Percentiles rank a stretch among this genome's conserved stretches.
Evolutionary conservation across 1,284 basidiomycete genomes (phyloP).

Genomic region (Trichosporon asahii): DNA sequence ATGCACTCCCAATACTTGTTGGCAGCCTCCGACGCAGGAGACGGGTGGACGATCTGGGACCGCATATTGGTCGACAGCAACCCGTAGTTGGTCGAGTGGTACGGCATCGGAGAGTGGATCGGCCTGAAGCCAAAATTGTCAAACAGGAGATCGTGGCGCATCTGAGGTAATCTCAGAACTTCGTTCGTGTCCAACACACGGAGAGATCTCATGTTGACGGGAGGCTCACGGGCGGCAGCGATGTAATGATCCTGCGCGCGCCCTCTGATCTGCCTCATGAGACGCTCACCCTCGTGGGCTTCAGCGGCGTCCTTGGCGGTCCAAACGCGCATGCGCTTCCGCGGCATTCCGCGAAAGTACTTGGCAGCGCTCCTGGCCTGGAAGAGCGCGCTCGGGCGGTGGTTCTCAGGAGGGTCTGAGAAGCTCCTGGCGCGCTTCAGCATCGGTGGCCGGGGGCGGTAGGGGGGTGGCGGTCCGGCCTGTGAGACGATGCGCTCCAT

Average conservation of each 20-base stretch:
- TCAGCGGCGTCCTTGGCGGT: constrained; percentile 23
- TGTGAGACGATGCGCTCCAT: constrained; percentile 26
- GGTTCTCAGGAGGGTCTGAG: constrained; percentile 24
- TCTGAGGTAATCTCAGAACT: constrained; percentile 82
- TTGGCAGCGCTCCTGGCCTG: constrained; percentile 18
- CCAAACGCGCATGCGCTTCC: constrained; percentile 26
- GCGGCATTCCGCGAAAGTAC: constrained; percentile 19
- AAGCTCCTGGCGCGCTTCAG: constrained; percentile 25
- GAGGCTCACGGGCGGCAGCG: constrained; percentile 54
- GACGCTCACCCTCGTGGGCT: constrained; percentile 21
- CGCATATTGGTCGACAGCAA: constrained; percentile 25
- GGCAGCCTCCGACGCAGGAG: constrained; percentile 55
- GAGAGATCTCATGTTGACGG: constrained; percentile 77
- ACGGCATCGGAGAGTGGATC: constrained; percentile 60
- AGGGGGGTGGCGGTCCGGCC: constrained; percentile 8
- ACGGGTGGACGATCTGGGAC: constrained; percentile 30
- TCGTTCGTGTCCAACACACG: constrained; percentile 79
- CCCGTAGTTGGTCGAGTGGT: constrained; percentile 52
- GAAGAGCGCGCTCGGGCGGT: constrained; percentile 17
- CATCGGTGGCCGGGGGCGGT: neutral
- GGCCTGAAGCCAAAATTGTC: constrained; percentile 55
- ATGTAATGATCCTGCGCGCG: constrained; percentile 30
- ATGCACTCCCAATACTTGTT: constrained; percentile 85
- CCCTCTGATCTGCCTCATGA: constrained; percentile 25
- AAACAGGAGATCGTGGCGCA: constrained; percentile 88